Base-by-base conservation (phyloP, 805 yeast species). In the Schwanniomyces sp. region DNA sequence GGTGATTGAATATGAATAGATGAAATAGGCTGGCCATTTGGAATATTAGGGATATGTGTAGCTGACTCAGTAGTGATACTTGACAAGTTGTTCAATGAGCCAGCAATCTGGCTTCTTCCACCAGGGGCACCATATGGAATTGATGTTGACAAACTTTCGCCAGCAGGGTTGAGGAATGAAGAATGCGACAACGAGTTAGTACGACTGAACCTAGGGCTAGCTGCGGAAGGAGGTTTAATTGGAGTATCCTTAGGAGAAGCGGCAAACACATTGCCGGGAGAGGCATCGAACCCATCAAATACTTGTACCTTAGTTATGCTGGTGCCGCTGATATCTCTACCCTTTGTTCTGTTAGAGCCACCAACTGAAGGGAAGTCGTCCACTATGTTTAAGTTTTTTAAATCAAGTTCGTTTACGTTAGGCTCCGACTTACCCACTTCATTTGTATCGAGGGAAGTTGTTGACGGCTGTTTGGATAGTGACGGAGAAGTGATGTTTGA, bases 121-220 rank as follows among this genome's bases (percentile, higher is more conserved):
- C 88, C 88, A 1, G 91, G 91, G 1, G 83, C 89, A 7, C 85
- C 75, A 62, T 85, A 85, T 1, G 91, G 91, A 43, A 85, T 85
- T 34, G 81, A 74, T 21, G 81, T 71, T 5, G 87, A 79, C 53
- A 85, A 69, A 49, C 73, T 69, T 49, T 74, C 78, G 34, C 62
- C 56, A 24, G 67, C 67, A 21, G 58, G 52, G 44, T 66, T 59
- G 43, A 63, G 56, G 48, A 71, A 72, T 17, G 74, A 69, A 32
- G 73, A 62, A 52, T 73, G 76, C 7, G 72, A 61, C 26, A 69
- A 59, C 9, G 76, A 72, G 51, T 68, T 67, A 34, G 70, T 68
- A 32, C 76, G 55, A 36, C 64, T 69, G 28, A 69, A 44, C 71
- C 85, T 51, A 54, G 81, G 74, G 50, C 74, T 66, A 21, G 63